Base-by-base conservation (phyloP, 768 basidiomycete genomes). In the Phaeotremella fagi region DNA sequence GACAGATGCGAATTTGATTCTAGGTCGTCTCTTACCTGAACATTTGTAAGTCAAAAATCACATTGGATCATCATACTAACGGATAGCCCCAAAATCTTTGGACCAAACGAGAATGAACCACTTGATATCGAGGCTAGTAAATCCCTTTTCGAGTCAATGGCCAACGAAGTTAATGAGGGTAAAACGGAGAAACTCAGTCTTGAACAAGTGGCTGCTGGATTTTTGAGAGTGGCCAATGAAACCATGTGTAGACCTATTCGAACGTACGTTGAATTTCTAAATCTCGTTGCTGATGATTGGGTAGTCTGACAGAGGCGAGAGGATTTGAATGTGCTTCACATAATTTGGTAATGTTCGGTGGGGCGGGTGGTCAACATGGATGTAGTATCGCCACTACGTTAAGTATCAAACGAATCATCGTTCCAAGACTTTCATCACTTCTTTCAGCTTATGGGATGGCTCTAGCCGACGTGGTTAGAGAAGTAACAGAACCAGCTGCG, bases 181-280 rank as follows among this genome's bases (percentile, higher is more conserved):
- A 83, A 70, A 52, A 16, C 81, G 81, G 37, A 81, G 78, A 54
- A 57, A 51, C 77, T 89, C 38, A 60, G 54, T 3, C 68, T 90
- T 27, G 88, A 92, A 64, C 90, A 94, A 71, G 83, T 94, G 33
- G 86, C 90, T 9, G 91, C 88, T 58, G 92, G 90, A 3, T 95
- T 91, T 74, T 86, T 97, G 76, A 89, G 91, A 67, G 90, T 94
- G 9, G 91, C 91, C 7, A 95, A 95, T 63, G 92, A 97, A 77
- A 91, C 89, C 0, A 97, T 97, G 91, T 48, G 53, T 20, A n/a
- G 58, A 15, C 54, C 92, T 2, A 55, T 55, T 20, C 33, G 53
- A 33, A 55, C 58, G 20, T 48, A 20, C 12, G 38, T 18, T 41
- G 9, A 18, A 7, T 12, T 24, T n/a, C n/a, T n/a, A n/a, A n/a